phyloP scores from a whole-genome alignment of 2,329 filamentous ascomycete species.

The Onygenales sp. region DNA sequence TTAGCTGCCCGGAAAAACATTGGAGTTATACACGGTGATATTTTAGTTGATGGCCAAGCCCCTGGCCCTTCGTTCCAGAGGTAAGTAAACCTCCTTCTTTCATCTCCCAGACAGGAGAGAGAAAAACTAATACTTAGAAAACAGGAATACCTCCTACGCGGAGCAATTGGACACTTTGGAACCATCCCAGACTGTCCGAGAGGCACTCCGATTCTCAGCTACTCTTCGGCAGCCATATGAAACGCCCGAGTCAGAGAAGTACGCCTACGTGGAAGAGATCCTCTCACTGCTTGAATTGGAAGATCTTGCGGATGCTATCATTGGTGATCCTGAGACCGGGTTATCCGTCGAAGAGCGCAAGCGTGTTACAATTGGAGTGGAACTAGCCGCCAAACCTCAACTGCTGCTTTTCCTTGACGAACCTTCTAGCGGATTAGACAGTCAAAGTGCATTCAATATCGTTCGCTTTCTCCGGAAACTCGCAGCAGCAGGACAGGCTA shows the following conservation, averaged over 20 bases:
- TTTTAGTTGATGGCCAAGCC: slow-evolving; percentile 65
- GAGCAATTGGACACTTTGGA: slow-evolving; percentile 71
- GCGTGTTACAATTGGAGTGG: slow-evolving; percentile 89
- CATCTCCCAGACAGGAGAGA: no score
- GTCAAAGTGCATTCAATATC: slow-evolving; percentile 88
- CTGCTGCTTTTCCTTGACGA: slow-evolving; percentile 89
- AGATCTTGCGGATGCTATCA: slow-evolving; percentile 78
- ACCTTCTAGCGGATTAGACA: slow-evolving; percentile 87
- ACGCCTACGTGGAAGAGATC: slow-evolving; percentile 80
- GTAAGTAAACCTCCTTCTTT: no score
- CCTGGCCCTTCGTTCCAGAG: slow-evolving; percentile 67
- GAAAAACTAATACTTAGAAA: no score
- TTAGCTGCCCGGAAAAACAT: slow-evolving; percentile 78
- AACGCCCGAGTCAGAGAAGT: slow-evolving; percentile 64
- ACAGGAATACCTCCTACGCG: slow-evolving; percentile 67
- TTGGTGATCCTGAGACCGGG: slow-evolving; percentile 77
- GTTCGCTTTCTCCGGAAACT: slow-evolving; percentile 80
- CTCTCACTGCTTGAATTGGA: slow-evolving; percentile 88
- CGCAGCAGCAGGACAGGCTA: slow-evolving; percentile 78
- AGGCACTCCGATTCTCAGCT: slow-evolving; percentile 79
- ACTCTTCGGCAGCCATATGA: slow-evolving; percentile 72
- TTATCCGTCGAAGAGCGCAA: slow-evolving; percentile 57
- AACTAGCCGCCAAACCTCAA: slow-evolving; percentile 83
- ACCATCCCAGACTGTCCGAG: slow-evolving; percentile 73
- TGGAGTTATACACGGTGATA: slow-evolving; percentile 79